These are phyloP conservation scores for Mortierella sp. DNA, from an alignment of 371 early-diverging fungal genomes.

Conservation along the genomic window DNA sequence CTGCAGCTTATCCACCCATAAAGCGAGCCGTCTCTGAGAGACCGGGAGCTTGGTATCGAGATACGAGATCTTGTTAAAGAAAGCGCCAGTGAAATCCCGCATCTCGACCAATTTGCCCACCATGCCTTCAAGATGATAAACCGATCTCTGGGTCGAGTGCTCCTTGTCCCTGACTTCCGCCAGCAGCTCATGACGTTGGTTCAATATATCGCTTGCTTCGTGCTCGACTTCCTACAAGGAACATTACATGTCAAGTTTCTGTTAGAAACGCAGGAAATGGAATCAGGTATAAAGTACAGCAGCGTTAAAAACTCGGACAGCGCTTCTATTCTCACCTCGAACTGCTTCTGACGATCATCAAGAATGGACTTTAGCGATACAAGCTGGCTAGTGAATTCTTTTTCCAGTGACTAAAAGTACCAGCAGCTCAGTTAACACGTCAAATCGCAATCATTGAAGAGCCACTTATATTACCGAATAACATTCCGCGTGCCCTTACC, in stretches of 20 bases:
- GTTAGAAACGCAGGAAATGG: not conserved
- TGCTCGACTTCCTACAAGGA: constrained; percentile 29
- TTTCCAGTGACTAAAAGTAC: constrained; percentile 23
- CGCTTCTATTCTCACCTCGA: constrained; percentile 13
- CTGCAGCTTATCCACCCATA: constrained; percentile 52
- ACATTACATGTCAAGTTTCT: not conserved
- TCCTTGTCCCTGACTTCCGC: constrained; percentile 40
- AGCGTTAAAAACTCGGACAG: not conserved
- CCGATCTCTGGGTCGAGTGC: constrained; percentile 48
- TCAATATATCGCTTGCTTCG: constrained; percentile 30
- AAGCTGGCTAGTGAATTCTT: constrained; percentile 30
- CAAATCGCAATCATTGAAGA: not conserved
- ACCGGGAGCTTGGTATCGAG: constrained; percentile 49
- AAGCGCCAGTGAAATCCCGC: constrained; percentile 48
- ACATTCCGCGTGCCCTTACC: constrained; percentile 2
- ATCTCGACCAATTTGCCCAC: constrained; percentile 49
- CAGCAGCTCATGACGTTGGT: constrained; percentile 29
- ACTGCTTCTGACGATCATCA: constrained; percentile 22
- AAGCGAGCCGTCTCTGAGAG: constrained; percentile 32
- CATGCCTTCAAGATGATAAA: constrained; percentile 52
- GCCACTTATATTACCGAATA: not conserved
- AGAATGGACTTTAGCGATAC: constrained; percentile 28
- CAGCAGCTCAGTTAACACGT: not conserved
- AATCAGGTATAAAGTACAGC: too few relatives aligned
- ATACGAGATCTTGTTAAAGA: constrained; percentile 51